Base-by-base conservation (phyloP, 345 rosid species). In the rapeseed (Brassica napus) region DNA sequence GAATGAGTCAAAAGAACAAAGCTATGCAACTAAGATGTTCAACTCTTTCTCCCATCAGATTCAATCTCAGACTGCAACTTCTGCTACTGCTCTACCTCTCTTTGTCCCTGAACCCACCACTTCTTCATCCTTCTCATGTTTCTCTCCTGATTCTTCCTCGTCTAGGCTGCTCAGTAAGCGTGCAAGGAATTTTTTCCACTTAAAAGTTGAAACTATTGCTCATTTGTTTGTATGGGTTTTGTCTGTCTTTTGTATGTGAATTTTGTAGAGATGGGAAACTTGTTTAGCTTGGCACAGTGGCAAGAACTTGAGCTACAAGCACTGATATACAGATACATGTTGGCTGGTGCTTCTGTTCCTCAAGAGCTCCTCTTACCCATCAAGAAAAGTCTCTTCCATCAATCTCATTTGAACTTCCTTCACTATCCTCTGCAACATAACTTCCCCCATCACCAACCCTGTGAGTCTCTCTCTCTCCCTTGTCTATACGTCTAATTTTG, bases 291-390 rank as follows among this genome's bases (percentile, higher is more conserved):
- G 89, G 83, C 85, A 69, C 98, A 93, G 75, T 91, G 90, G 92
- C 94, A 91, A 71, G 98, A 93, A 81, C 93, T 93, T 49, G 97
- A 93, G 86, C 92, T 91, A 79, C 98, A 93, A 85, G 98, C 94
- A 63, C 84, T 89, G 47, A 88, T 93, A 85, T 93, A 87, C 78
- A 91, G 92, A 84, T 91, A 90, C 85, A 76, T 93, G 68, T 84
- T 82, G 52, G 89, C 92, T 2, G 98, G 98, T 26, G 73, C 88
- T 15, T 84, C 89, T 2, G 89, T 93, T 47, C 98, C 98, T 4
- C 86, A 91, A 64, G 86, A 88, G 72, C 93, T 93, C 37, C 90
- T 93, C 65, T 72, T 69, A 79, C 87, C 94, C 11, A 82, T 91
- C 73, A 84, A 84, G 71, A 86, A 84, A 68, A 88, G 91, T 79